These are phyloP conservation scores for Coniella vitis DNA, from an alignment of 2,329 filamentous ascomycete genomes.

Conservation along the genomic window DNA sequence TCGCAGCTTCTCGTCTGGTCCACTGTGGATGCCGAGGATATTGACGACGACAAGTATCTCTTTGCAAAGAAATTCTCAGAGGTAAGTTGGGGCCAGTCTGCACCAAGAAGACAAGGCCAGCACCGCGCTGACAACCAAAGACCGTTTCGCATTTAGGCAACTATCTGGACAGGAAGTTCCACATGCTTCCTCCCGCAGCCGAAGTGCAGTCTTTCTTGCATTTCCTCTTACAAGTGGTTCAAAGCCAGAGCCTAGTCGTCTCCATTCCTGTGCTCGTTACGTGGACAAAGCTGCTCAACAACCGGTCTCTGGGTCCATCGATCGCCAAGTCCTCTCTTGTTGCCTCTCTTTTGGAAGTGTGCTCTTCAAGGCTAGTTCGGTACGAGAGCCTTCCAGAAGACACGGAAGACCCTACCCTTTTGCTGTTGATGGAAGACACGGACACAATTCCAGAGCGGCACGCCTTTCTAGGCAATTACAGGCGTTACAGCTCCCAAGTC, in stretches of 20 bases:
- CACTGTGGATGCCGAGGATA: conserved; percentile 68
- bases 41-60: conserved; percentile 87
- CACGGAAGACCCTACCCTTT: conserved; percentile 68
- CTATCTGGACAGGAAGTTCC: conserved; percentile 73
- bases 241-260: conserved; percentile 80
- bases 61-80: conserved; percentile 92
- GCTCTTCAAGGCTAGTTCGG: conserved; percentile 73
- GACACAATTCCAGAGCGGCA: conserved; percentile 92
- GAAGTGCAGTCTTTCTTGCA: conserved; percentile 72
- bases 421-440: conserved; percentile 87
- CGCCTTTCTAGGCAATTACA: conserved; percentile 91
- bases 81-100: conserved; percentile 38
- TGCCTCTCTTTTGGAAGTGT: conserved; percentile 71
- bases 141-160: conserved; percentile 79
- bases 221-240: conserved; percentile 71
- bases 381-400: conserved; percentile 85
- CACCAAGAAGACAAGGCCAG: neutral
- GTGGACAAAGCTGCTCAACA: conserved; percentile 77
- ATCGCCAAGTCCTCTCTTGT: conserved; percentile 60
- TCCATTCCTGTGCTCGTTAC: conserved; percentile 89
- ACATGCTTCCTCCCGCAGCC: conserved; percentile 52
- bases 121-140: conserved; percentile 35
- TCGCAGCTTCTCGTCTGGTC: conserved; percentile 75
- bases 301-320: conserved; percentile 58
- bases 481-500: conserved; percentile 79